These are phyloP conservation scores for Alternaria rosae DNA, from an alignment of 2,329 filamentous ascomycete genomes.

Conservation along the genomic window DNA sequence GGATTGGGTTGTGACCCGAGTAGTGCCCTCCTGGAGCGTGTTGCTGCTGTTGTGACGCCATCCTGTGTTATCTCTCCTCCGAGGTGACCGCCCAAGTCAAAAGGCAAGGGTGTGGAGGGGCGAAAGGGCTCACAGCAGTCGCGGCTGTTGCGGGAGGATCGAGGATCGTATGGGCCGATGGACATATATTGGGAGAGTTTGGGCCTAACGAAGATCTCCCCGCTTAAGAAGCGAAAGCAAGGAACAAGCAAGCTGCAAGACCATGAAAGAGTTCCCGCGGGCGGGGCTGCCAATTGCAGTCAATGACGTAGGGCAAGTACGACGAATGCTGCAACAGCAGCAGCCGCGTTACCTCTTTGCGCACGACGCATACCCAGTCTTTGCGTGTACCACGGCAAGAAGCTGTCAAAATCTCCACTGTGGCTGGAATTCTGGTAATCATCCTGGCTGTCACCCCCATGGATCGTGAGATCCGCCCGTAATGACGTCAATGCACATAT, in stretches of 20 bases:
- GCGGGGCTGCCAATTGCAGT: conserved; percentile 12
- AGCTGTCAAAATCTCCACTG: conserved; percentile 20
- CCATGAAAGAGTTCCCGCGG: conserved; percentile 8
- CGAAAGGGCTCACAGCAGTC: conserved; percentile 18
- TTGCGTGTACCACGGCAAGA: conserved; percentile 8
- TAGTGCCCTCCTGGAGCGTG: conserved; percentile 71
- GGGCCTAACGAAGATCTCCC: conserved; percentile 9
- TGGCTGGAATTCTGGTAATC: conserved; percentile 17
- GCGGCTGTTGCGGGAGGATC: conserved; percentile 10
- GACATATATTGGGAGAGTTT: conserved; percentile 1
- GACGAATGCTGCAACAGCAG: conserved; percentile 11
- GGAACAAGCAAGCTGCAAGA: conserved; percentile 14
- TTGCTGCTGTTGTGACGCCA: conserved; percentile 59
- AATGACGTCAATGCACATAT: conserved; percentile 23
- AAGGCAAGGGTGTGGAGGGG: conserved; percentile 5
- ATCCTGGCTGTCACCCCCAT: conserved; percentile 9
- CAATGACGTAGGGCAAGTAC: conserved; percentile 27
- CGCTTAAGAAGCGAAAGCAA: conserved; percentile 25
- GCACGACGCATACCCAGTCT: conserved; percentile 14
- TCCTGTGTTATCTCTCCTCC: conserved; percentile 31
- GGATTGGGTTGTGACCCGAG: conserved; percentile 82
- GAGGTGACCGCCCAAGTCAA: conserved; percentile 4
- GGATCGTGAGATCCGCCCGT: conserved; percentile 12
- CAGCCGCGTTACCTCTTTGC: conserved; percentile 19
- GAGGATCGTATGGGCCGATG: conserved; percentile 2